These are phyloP conservation scores for Phytophthora palmivora DNA, from an alignment of 352 stramenopile genomes.

Conservation along the genomic window DNA sequence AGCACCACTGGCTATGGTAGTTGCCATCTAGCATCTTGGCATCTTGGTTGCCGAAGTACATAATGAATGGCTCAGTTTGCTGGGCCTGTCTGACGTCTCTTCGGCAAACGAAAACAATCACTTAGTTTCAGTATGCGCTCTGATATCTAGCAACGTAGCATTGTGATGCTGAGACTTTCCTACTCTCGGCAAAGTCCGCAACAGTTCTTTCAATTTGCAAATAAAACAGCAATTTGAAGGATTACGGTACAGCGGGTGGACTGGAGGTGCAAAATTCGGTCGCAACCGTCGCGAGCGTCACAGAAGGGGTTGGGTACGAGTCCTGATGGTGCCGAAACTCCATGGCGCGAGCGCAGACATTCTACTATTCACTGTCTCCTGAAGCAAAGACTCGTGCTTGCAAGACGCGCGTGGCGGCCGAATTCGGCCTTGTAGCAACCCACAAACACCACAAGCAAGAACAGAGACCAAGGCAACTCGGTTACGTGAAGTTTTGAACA, in stretches of 20 bases:
- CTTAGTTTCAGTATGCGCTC: constrained; percentile 23
- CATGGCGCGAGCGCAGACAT: constrained; percentile 12
- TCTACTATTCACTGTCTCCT: constrained; percentile 11
- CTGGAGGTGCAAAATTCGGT: constrained; percentile 28
- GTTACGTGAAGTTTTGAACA: neutral
- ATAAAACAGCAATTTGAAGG: neutral
- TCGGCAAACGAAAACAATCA: neutral
- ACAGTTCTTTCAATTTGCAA: neutral
- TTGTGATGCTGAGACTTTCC: constrained; percentile 12
- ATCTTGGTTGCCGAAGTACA: constrained; percentile 3
- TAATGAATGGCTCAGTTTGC: constrained; percentile 13
- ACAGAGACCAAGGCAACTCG: constrained; percentile 1
- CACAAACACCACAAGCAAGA: neutral
- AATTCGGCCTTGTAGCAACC: neutral
- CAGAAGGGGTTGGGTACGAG: constrained; percentile 25
- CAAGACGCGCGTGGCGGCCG: neutral
- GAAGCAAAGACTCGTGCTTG: neutral
- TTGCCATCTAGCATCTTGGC: too few species aligned
- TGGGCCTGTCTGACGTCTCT: constrained; percentile 23
- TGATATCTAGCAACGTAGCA: constrained; percentile 33
- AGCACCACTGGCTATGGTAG: neutral
- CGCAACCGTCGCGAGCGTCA: constrained; percentile 7
- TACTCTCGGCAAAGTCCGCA: constrained; percentile 21
- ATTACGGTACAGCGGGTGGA: constrained; percentile 10
- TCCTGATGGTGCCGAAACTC: constrained; percentile 32